Percentiles rank a stretch among this genome's conserved stretches.
These are phyloP conservation scores for Thermothielavioides terrestris DNA, from an alignment of 495 filamentous ascomycete species.

Conservation along the genomic window DNA sequence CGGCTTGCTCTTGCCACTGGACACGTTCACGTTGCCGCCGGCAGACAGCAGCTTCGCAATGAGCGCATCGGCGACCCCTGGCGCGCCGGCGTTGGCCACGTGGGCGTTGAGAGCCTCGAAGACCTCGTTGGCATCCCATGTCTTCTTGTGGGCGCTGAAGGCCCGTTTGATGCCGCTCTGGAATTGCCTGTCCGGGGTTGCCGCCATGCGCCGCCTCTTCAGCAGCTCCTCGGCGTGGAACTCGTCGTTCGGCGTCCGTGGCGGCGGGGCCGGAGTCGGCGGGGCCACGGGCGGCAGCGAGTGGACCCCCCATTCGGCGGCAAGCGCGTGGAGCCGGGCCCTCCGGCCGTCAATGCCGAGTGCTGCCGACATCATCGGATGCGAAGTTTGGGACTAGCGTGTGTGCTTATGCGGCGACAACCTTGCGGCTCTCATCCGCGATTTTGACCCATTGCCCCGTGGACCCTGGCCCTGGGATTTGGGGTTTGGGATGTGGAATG, in stretches of 20 bases:
- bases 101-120: constrained; percentile 37
- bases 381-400: neutral
- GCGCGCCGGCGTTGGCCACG: constrained; percentile 32
- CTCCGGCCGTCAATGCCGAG: constrained; percentile 23
- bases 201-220: constrained; percentile 29
- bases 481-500: too few relatives aligned
- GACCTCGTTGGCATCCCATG: constrained; percentile 41
- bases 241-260: constrained; percentile 34
- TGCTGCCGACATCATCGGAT: constrained; percentile 12
- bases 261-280: constrained; percentile 11
- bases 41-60: constrained; percentile 34
- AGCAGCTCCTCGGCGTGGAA: constrained; percentile 37
- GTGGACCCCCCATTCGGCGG: constrained; percentile 29
- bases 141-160: constrained; percentile 38
- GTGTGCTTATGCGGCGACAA: neutral
- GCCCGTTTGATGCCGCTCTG: constrained; percentile 34
- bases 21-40: constrained; percentile 37
- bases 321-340: constrained; percentile 30
- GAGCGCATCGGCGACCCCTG: constrained; percentile 40
- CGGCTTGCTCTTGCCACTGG: constrained; percentile 30
- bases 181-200: constrained; percentile 20
- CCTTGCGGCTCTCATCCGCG: too few relatives aligned
- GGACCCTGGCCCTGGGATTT: too few relatives aligned
- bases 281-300: constrained; percentile 19
- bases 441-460: too few relatives aligned